A percentile compares a stretch with the other conserved stretches of the same genome.
These are phyloP conservation scores for Globisporangium irregulare DNA, from an alignment of 352 stramenopile genomes.

Conservation along the genomic window DNA sequence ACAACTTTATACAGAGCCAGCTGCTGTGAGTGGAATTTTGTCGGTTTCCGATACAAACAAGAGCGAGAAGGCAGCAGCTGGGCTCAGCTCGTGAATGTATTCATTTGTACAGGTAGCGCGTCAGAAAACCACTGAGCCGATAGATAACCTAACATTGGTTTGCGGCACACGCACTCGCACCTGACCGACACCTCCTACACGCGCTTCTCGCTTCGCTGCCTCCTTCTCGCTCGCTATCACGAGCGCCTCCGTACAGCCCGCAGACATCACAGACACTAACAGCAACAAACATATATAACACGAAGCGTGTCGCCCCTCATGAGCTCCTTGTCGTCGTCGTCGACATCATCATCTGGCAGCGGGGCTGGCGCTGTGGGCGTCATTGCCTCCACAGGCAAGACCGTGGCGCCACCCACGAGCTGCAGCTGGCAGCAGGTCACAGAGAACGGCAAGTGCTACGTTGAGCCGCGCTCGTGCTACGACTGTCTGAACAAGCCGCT, in stretches of 20 bases:
- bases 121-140: too few relatives aligned
- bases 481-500: conserved; percentile 55
- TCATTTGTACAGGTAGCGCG: too few relatives aligned
- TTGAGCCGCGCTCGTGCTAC: conserved; percentile 53
- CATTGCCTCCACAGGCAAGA: neutral
- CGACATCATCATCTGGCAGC: conserved; percentile 3
- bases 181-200: too few relatives aligned
- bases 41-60: too few relatives aligned
- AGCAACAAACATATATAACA: neutral
- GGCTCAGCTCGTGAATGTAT: too few relatives aligned
- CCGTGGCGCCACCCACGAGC: conserved; percentile 18
- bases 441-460: conserved; percentile 27
- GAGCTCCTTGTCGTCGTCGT: conserved; percentile 1
- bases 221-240: neutral
- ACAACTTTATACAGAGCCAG: too few relatives aligned
- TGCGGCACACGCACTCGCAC: too few relatives aligned
- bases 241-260: neutral
- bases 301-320: neutral
- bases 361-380: too few relatives aligned
- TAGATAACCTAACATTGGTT: too few relatives aligned
- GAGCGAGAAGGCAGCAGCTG: too few relatives aligned
- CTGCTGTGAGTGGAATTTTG: too few relatives aligned
- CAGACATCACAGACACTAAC: neutral
- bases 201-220: too few relatives aligned
- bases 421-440: conserved; percentile 45